Evolutionary conservation across 768 basidiomycete species (phyloP).

Genomic region (Atractiella rhizophila): DNA sequence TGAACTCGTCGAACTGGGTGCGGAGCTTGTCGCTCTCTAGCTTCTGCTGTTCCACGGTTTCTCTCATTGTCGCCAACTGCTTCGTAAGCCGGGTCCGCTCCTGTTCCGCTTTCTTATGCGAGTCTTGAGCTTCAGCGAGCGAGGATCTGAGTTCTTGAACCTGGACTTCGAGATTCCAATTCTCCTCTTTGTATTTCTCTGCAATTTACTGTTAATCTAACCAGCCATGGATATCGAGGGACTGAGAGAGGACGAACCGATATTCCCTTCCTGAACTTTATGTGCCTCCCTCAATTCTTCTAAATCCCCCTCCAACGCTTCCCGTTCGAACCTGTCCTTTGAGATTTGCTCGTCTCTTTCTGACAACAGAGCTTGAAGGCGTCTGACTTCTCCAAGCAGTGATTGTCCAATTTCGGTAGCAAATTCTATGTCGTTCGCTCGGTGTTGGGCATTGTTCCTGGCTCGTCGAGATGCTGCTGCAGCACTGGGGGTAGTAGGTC

Average conservation of each 20-base stretch:
- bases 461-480: constrained; percentile 46
- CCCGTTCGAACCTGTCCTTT: constrained; percentile 74
- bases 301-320: constrained; percentile 53
- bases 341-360: constrained; percentile 83
- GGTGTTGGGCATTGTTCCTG: constrained; percentile 59
- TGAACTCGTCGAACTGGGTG: constrained; percentile 40
- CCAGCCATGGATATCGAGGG: neutral
- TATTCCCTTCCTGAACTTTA: constrained; percentile 51
- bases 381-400: constrained; percentile 65
- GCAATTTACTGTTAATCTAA: neutral
- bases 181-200: constrained; percentile 92
- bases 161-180: constrained; percentile 91
- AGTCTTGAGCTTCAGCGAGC: constrained; percentile 38
- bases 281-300: constrained; percentile 49
- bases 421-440: constrained; percentile 75
- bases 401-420: constrained; percentile 94
- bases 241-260: constrained; percentile 31
- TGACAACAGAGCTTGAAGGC: constrained; percentile 65
- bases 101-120: constrained; percentile 42
- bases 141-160: constrained; percentile 62
- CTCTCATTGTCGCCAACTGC: constrained; percentile 43
- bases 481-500: constrained; percentile 1
- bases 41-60: constrained; percentile 59
- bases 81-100: constrained; percentile 63
- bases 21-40: constrained; percentile 54